Conservation (phyloP, 2,329 filamentous ascomycete genomes). For the Trichoderma atrobrunneum region DNA sequence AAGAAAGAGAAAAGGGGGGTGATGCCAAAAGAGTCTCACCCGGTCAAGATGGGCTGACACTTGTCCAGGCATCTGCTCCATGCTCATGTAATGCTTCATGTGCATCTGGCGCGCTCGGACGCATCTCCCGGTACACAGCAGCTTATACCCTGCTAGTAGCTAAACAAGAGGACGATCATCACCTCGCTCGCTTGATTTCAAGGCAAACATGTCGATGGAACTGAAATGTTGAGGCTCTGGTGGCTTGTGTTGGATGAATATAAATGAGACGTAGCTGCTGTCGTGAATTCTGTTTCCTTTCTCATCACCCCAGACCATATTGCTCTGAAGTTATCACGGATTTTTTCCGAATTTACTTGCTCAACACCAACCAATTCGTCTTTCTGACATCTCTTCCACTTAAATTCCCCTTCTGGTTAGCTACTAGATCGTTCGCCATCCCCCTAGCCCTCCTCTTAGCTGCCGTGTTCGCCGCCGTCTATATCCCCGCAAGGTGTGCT, state of each 20-base stretch:
- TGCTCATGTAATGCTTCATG: neutral
- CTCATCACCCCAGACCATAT: no score
- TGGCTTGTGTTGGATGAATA: neutral
- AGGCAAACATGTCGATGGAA: neutral
- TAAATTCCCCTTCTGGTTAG: neutral
- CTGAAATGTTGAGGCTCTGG: neutral
- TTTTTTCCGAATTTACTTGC: neutral
- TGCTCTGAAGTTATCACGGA: neutral
- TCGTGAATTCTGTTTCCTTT: neutral
- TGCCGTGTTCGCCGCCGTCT: neutral
- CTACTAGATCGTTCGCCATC: neutral
- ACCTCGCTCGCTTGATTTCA: neutral
- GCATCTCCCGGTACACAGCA: neutral
- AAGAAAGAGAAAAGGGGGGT: neutral
- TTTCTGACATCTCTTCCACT: neutral
- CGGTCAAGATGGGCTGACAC: neutral
- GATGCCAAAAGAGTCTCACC: neutral
- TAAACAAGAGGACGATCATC: neutral
- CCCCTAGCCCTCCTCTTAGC: neutral
- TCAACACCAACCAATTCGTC: neutral
- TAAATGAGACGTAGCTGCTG: neutral
- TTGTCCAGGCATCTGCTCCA: neutral
- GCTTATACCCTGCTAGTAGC: neutral
- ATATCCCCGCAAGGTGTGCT: neutral
- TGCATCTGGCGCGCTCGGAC: neutral